These are phyloP conservation scores for Rhizophora apiculata DNA, from an alignment of 345 rosid species.

Conservation along the genomic window DNA sequence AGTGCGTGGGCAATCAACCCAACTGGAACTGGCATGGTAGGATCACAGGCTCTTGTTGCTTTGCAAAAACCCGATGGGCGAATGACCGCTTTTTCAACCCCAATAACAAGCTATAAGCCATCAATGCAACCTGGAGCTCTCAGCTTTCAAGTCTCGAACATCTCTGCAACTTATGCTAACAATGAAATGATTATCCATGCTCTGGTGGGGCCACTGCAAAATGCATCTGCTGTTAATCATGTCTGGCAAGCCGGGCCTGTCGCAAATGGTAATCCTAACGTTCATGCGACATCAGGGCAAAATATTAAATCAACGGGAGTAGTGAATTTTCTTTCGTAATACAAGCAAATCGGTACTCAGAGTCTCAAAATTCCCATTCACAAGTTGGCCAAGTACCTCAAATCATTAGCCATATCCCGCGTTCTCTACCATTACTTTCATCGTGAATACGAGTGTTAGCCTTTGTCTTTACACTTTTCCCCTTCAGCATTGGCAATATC, in stretches of 20 bases:
- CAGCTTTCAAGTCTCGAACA: constrained; percentile 22
- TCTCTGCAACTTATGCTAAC: constrained; percentile 17
- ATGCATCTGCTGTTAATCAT: constrained; percentile 18
- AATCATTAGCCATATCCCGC: no score
- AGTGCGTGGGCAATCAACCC: constrained; percentile 32
- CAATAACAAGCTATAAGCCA: constrained; percentile 16
- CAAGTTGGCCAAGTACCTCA: no score
- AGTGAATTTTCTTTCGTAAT: constrained; percentile 16
- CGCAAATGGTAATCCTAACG: neutral
- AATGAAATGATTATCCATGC: constrained; percentile 28
- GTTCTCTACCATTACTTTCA: no score
- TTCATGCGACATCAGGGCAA: constrained; percentile 13
- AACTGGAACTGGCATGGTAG: constrained; percentile 14
- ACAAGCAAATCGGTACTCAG: neutral
- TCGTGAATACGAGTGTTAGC: no score
- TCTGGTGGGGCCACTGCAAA: constrained; percentile 11
- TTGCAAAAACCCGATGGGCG: constrained; percentile 8
- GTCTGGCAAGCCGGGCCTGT: constrained; percentile 33
- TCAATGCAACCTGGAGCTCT: constrained; percentile 15
- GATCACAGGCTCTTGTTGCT: constrained; percentile 33
- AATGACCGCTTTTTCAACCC: constrained; percentile 18
- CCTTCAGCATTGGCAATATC: no score
- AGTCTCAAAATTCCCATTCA: no score
- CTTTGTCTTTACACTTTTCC: no score
- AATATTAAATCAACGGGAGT: constrained; percentile 17